A percentile compares a stretch with the other conserved stretches of the same genome.
Evolutionary conservation across 495 filamentous ascomycete genomes (phyloP).

Genomic region (Penicillium silybi): DNA sequence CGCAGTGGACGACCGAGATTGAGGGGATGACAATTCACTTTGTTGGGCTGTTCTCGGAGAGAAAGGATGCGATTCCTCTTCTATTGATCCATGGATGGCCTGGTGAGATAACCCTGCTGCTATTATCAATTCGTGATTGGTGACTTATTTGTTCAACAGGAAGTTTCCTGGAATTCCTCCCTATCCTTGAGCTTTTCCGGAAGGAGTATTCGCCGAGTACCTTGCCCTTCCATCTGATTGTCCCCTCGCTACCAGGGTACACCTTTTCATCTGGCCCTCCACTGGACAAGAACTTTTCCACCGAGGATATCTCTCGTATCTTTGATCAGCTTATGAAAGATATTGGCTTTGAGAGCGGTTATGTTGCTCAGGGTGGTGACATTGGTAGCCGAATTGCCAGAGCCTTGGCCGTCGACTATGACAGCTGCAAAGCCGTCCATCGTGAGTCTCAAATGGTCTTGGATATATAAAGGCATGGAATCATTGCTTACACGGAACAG

Average conservation of each 20-base stretch:
- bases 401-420: conserved; percentile 35
- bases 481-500: conserved; percentile 13
- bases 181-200: conserved; percentile 39
- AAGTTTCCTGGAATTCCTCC: conserved; percentile 57
- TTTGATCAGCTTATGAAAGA: conserved; percentile 56
- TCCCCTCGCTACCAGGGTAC: conserved; percentile 63
- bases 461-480: neutral
- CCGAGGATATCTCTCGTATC: conserved; percentile 40
- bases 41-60: conserved; percentile 56
- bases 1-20: conserved; percentile 55
- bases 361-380: conserved; percentile 66
- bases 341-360: conserved; percentile 56
- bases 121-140: neutral
- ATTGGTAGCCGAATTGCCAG: conserved; percentile 53
- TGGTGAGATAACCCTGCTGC: conserved; percentile 26
- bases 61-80: conserved; percentile 56
- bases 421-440: conserved; percentile 44
- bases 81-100: conserved; percentile 62
- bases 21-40: conserved; percentile 56
- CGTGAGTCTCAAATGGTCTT: conserved; percentile 15
- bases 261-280: conserved; percentile 53
- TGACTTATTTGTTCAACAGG: conserved; percentile 19
- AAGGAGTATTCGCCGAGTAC: conserved; percentile 50
- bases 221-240: conserved; percentile 62
- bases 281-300: conserved; percentile 43